Base-by-base conservation (phyloP, 192 early-diverging fungal genomes). In the Polychytrium aggregatum region DNA sequence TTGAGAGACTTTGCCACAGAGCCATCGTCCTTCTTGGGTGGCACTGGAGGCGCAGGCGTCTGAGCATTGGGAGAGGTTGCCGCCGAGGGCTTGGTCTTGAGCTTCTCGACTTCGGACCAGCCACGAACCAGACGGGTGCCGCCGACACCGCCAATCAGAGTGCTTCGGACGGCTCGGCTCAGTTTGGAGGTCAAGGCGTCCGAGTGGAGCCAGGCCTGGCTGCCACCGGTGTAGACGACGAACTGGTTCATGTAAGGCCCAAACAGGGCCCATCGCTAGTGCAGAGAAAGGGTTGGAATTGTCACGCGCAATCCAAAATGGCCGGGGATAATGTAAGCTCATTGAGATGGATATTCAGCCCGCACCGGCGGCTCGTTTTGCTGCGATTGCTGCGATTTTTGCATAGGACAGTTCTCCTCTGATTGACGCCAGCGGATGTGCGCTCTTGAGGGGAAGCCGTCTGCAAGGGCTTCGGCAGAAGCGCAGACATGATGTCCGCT, bases 211-310 rank as follows among this genome's bases (percentile, higher is more conserved):
- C 70, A 82, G 5, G 84, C 87, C 28, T 63, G 63, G 9, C 60
- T 55, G 1, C 72, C 57, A 27, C 76, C 79, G 16, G 82, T 69
- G 59, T 83, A 90, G 2, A 81, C 54, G 10, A 84, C 80, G 50
- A 77, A 86, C 55, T 85, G 82, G 22, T 78, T 79, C 35, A 88
- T 72, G 60, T 83, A 88, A 33, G 74, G 78, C 10, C 88, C 88
- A 41, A 85, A 65, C 29, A 88, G 64, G n/a, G 77, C 67, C 82
- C 82, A 88, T 54, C 76, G 75, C 59, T 79, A 48, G 14, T 41
- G 49, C 18, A 42, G 3, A 22, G n/a, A 29, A 3, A 27, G 4
- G 31, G n/a, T n/a, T n/a, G n/a, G n/a, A n/a, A n/a, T n/a, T n/a
- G n/a, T n/a, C n/a, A n/a, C n/a, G n/a, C n/a, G n/a, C n/a, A n/a